A percentile compares a stretch with the other conserved stretches of the same genome.
These are phyloP conservation scores for Fonsecaea monophora DNA, from an alignment of 2,329 filamentous ascomycete genomes.

Conservation along the genomic window DNA sequence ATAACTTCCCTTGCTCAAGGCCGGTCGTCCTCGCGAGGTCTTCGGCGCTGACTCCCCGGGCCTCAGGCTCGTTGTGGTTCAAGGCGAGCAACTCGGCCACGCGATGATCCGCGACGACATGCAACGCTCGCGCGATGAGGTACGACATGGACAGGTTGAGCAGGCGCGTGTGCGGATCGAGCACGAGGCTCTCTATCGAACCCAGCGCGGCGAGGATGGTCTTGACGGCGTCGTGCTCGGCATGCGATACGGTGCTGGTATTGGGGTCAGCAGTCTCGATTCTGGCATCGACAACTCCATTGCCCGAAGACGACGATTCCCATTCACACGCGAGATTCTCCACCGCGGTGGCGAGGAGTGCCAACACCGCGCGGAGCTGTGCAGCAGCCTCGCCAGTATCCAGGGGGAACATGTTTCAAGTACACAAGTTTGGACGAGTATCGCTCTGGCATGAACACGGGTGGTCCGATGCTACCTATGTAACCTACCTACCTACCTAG, in stretches of 20 bases:
- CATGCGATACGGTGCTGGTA: constrained; percentile 8
- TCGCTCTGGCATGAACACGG: too few relatives aligned
- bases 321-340: constrained; percentile 1
- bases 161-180: constrained; percentile 16
- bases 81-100: constrained; percentile 13
- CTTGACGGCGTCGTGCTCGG: constrained; percentile 18
- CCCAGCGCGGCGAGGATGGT: constrained; percentile 16
- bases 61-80: too few relatives aligned
- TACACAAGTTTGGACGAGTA: too few relatives aligned
- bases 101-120: constrained; percentile 19
- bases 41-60: not conserved
- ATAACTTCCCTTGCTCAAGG: constrained; percentile 1
- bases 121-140: constrained; percentile 14
- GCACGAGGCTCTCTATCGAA: constrained; percentile 19
- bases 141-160: constrained; percentile 17
- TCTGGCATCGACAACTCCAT: not conserved
- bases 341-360: not conserved
- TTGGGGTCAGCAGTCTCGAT: not conserved
- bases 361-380: constrained; percentile 4
- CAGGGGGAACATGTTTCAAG: not conserved
- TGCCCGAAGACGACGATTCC: not conserved
- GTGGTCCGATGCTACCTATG: too few relatives aligned
- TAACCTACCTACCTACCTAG: too few relatives aligned
- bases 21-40: constrained; percentile 6
- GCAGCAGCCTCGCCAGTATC: not conserved